A percentile compares a stretch with the other conserved stretches of the same genome.
Evolutionary conservation across 176 grass and related monocot genomes (phyloP).

Genomic region (Carex scoparia): DNA sequence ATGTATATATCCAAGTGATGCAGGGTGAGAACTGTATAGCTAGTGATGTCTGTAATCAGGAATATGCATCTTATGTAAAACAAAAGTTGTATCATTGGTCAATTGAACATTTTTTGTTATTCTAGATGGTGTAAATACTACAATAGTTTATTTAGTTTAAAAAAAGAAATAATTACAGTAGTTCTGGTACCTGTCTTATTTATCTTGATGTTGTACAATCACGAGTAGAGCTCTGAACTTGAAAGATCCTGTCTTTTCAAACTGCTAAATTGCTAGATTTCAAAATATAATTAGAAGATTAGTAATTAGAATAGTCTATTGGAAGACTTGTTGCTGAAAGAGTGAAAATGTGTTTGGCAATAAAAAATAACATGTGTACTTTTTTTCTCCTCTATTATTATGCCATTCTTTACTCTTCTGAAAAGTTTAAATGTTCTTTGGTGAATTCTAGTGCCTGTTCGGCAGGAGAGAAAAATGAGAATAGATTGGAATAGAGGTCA

Average conservation of each 20-base stretch:
- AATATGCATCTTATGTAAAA: background rate
- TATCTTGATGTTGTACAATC: background rate
- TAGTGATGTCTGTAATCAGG: background rate
- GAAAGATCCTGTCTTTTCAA: background rate
- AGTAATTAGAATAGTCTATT: background rate
- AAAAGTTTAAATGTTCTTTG: background rate
- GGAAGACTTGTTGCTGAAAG: background rate
- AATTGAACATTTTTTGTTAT: background rate
- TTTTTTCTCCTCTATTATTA: background rate
- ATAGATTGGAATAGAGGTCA: too few relatives aligned
- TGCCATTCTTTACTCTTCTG: background rate
- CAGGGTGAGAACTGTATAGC: background rate
- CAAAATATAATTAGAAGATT: background rate
- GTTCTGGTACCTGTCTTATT: background rate
- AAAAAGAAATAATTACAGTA: background rate
- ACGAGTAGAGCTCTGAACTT: background rate
- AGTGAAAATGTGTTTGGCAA: background rate
- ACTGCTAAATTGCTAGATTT: background rate
- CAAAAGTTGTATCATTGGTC: background rate
- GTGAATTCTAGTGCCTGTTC: background rate
- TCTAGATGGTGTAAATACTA: slow-evolving; percentile 12
- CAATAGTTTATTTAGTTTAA: background rate
- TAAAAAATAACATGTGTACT: background rate
- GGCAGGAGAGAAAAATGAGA: too few relatives aligned
- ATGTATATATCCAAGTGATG: background rate